Conservation (phyloP, 2,329 filamentous ascomycete genomes). For the Fusarium metavorans region DNA sequence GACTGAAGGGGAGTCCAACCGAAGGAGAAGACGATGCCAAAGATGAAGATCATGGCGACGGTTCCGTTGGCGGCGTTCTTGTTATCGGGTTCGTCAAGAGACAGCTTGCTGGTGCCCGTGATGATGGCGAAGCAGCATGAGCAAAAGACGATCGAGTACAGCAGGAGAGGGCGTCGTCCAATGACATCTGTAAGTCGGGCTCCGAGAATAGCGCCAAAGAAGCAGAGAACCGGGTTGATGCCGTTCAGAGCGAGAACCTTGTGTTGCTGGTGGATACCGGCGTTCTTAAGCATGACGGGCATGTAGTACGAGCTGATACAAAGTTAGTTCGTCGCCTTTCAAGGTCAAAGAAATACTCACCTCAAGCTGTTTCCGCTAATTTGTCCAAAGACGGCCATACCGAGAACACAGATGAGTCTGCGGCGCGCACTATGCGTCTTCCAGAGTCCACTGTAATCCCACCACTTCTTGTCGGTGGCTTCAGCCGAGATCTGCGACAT, state of each 20-base stretch:
- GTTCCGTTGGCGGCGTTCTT: conserved; percentile 56
- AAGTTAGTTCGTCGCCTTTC: not conserved
- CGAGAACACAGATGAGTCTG: conserved; percentile 63
- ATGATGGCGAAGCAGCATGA: conserved; percentile 62
- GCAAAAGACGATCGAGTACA: conserved; percentile 60
- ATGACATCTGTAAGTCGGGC: conserved; percentile 67
- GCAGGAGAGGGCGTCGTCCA: conserved; percentile 67
- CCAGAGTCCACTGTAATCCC: conserved; percentile 67
- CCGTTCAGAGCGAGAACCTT: conserved; percentile 63
- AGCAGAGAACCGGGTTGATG: conserved; percentile 66
- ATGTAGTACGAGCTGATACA: conserved; percentile 64
- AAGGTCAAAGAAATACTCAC: not conserved
- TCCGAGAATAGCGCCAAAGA: conserved; percentile 63
- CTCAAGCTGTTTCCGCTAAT: conserved; percentile 62
- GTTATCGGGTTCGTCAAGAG: conserved; percentile 51
- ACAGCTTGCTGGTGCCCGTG: conserved; percentile 60
- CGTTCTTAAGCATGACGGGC: conserved; percentile 61
- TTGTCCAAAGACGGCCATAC: conserved; percentile 66
- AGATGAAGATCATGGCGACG: conserved; percentile 63
- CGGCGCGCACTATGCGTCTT: conserved; percentile 61
- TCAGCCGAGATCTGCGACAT: conserved; percentile 59
- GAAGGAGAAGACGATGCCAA: conserved; percentile 63
- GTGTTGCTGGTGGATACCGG: conserved; percentile 62
- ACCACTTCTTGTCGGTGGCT: conserved; percentile 66
- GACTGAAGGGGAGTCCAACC: conserved; percentile 63